Base-by-base conservation (phyloP, 164 flowering plant species). In the Sedum album region DNA sequence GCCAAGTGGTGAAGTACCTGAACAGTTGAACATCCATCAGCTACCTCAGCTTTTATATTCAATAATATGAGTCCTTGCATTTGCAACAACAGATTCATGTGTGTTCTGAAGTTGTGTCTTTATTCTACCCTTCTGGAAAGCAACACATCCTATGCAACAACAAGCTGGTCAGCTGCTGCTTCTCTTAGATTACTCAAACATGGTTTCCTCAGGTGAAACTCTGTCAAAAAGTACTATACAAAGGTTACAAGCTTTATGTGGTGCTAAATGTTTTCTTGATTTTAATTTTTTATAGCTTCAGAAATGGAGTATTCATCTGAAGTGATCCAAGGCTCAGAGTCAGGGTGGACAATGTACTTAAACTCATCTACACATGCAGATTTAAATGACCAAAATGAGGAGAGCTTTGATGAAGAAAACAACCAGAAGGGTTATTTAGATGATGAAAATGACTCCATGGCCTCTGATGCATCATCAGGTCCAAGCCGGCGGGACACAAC, bases 281-380 rank as follows among this genome's bases (percentile, higher is more conserved):
- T n/a, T n/a, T n/a, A 9, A 25, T 57, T 57, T 28, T 57, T 57
- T 57, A 6, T 30, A 2, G 28, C 14, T 26, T 57, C 38, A 35
- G 38, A 35, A 7, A 28, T 57, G 62, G 62, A 28, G 35, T 44
- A 44, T 17, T 57, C 33, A 15, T 57, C 62, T 15, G 20, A 57
- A 57, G 20, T 57, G 4, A 20, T 57, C 14, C 62, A 57, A 57
- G 62, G 20, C 33, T 28, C 62, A 28, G 62, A 57, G 62, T 57
- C 62, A 57, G 62, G 62, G 33, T 57, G 62, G 62, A 57, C 62
- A 57, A 57, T 57, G 62, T 57, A 57, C 62, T 0, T 57, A 26
- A 15, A 15, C 62, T 57, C 62, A 2, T 30, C 31, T 26, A 57
- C 62, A 26, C 4, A 26, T 28, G 31, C 31, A 26, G 28, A 21